Percentiles rank a stretch among this genome's conserved stretches.
Conservation (phyloP, 2,329 filamentous ascomycete species). For the Macrophomina phaseolina region DNA sequence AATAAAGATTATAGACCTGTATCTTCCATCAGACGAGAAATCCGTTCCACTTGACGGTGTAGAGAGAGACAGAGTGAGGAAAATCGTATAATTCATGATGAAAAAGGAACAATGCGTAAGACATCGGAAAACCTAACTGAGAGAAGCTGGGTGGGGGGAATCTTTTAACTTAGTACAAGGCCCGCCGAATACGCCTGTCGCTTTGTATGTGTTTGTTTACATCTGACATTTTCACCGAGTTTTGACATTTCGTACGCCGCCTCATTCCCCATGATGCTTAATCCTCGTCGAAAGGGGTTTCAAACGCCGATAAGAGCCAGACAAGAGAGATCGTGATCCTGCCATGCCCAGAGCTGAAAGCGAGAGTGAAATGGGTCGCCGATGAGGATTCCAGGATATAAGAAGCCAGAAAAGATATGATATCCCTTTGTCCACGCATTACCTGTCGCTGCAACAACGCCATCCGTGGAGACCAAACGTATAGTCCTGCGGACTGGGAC, state of each 20-base stretch:
- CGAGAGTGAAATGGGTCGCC: background rate
- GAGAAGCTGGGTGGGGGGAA: constrained; percentile 5
- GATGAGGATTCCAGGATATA: background rate
- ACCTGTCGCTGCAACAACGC: background rate
- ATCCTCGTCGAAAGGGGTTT: background rate
- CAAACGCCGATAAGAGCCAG: constrained; percentile 5
- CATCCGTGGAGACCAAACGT: background rate
- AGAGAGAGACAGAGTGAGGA: background rate
- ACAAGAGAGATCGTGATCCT: background rate
- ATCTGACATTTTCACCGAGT: background rate
- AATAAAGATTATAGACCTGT: too few species aligned
- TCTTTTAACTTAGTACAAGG: constrained; percentile 6
- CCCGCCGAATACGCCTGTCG: constrained; percentile 18
- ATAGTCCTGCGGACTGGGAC: too few species aligned
- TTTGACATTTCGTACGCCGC: background rate
- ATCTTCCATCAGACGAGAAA: too few species aligned
- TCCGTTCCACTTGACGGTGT: too few species aligned
- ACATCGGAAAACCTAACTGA: background rate
- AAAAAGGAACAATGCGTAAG: background rate
- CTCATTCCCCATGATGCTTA: background rate
- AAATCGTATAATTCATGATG: background rate
- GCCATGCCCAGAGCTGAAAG: background rate
- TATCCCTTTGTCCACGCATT: background rate
- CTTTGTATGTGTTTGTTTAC: constrained; percentile 9
- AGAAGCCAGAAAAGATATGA: background rate